These are phyloP conservation scores for Boletus rufocinnamomeus DNA, from an alignment of 768 basidiomycete species.

Conservation along the genomic window DNA sequence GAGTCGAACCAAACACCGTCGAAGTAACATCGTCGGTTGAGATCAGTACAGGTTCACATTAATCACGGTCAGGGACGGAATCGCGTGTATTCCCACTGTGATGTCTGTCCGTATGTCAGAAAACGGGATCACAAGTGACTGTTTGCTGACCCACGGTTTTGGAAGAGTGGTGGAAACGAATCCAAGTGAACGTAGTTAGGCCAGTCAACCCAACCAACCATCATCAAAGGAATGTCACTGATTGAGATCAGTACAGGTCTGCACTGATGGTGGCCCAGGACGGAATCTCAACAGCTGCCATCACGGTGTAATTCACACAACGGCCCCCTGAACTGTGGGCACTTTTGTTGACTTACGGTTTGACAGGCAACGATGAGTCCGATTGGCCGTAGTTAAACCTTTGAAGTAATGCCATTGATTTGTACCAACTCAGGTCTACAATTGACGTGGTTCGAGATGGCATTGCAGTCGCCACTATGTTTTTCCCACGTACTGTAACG, in stretches of 20 bases:
- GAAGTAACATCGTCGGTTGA: too few relatives aligned
- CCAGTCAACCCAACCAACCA: too few relatives aligned
- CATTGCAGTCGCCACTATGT: background rate
- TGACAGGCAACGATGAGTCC: background rate
- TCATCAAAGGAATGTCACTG: too few relatives aligned
- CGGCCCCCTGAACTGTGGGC: background rate
- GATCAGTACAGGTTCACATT: too few relatives aligned
- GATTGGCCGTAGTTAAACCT: background rate
- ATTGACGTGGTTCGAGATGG: background rate
- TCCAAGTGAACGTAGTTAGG: background rate
- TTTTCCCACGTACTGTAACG: background rate
- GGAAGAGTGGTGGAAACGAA: background rate
- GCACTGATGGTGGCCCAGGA: too few relatives aligned
- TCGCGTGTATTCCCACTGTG: background rate
- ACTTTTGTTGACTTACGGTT: background rate
- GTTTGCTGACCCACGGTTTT: background rate
- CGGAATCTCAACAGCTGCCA: background rate
- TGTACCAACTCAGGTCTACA: too few relatives aligned
- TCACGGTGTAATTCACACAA: too few relatives aligned
- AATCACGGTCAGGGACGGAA: background rate
- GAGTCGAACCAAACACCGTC: background rate
- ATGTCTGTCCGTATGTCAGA: background rate
- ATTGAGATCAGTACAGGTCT: background rate
- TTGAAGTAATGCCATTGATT: background rate
- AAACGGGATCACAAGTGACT: too few relatives aligned